A percentile compares a stretch with the other conserved stretches of the same genome.
phyloP scores from a whole-genome alignment of 805 yeast species.

The Wickerhamiella azymoides region DNA sequence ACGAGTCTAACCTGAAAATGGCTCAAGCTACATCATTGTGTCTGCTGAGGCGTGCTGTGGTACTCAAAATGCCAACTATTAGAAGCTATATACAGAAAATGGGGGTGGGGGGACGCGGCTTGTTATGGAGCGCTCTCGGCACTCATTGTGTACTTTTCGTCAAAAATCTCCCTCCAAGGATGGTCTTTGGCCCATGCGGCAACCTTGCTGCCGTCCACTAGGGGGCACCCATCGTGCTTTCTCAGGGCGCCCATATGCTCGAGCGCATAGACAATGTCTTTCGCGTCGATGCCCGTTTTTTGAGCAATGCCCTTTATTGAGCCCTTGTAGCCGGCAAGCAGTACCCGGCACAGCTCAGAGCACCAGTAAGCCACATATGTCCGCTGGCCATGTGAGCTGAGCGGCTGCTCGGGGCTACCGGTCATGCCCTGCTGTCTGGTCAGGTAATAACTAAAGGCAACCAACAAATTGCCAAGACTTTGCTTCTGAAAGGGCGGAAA shows the following conservation, averaged over 20 bases:
- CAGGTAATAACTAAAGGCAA: conserved; percentile 69
- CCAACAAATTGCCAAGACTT: conserved; percentile 62
- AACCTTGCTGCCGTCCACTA: conserved; percentile 1
- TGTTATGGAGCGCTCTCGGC: too few species aligned
- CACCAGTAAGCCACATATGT: conserved; percentile 73
- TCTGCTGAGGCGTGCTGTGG: too few species aligned
- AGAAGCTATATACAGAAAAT: too few species aligned
- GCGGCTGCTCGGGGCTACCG: conserved; percentile 88
- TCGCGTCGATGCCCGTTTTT: conserved; percentile 25
- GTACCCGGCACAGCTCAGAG: conserved; percentile 28
- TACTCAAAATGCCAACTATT: too few species aligned
- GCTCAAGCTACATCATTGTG: too few species aligned
- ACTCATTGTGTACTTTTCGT: not conserved
- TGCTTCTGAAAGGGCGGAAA: conserved; percentile 85
- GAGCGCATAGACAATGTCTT: conserved; percentile 25
- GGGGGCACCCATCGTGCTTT: not conserved
- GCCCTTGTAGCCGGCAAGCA: conserved; percentile 10
- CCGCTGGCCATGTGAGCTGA: conserved; percentile 65
- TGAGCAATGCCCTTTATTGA: conserved; percentile 21
- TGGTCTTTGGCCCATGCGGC: not conserved
- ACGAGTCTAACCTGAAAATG: too few species aligned
- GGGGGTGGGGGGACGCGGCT: too few species aligned
- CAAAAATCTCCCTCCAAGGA: not conserved
- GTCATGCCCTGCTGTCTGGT: conserved; percentile 46
- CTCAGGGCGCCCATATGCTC: conserved; percentile 20